Conservation (phyloP, 768 basidiomycete genomes). For the Strobilomyces dryophilus region DNA sequence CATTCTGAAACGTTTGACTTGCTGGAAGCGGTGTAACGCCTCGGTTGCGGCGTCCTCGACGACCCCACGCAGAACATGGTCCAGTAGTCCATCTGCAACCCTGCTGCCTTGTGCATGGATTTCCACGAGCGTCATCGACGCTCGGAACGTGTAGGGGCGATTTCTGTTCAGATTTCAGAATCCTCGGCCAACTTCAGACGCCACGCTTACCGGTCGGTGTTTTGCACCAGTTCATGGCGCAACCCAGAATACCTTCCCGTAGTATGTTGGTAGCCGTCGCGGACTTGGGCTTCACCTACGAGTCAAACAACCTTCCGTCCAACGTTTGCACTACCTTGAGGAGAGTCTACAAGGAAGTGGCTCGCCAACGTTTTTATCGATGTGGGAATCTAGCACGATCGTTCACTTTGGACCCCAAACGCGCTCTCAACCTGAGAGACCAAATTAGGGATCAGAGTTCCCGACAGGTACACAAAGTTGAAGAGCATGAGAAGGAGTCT, state of each 20-base stretch:
- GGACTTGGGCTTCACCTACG: constrained; percentile 82
- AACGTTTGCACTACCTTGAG: constrained; percentile 76
- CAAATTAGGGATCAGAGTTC: constrained; percentile 70
- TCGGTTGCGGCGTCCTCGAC: constrained; percentile 82
- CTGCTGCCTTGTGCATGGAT: constrained; percentile 89
- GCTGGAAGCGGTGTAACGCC: constrained; percentile 79
- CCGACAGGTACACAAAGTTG: constrained; percentile 77
- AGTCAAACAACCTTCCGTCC: constrained; percentile 86
- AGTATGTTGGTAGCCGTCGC: constrained; percentile 62
- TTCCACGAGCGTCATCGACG: constrained; percentile 82
- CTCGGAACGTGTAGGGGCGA: constrained; percentile 89
- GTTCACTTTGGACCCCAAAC: constrained; percentile 65
- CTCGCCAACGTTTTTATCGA: neutral
- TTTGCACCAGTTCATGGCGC: constrained; percentile 89
- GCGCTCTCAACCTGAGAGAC: constrained; percentile 74
- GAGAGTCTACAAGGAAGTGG: constrained; percentile 47
- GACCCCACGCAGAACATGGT: constrained; percentile 75
- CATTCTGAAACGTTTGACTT: constrained; percentile 92
- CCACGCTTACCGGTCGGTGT: constrained; percentile 74
- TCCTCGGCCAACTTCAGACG: neutral
- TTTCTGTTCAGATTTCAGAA: constrained; percentile 51
- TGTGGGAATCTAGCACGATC: constrained; percentile 39
- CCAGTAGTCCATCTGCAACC: constrained; percentile 73
- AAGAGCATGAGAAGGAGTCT: constrained; percentile 85
- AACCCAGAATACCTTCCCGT: constrained; percentile 73